phyloP scores from a whole-genome alignment of 805 yeast species.

The Maudiozyma saulgeensis region DNA sequence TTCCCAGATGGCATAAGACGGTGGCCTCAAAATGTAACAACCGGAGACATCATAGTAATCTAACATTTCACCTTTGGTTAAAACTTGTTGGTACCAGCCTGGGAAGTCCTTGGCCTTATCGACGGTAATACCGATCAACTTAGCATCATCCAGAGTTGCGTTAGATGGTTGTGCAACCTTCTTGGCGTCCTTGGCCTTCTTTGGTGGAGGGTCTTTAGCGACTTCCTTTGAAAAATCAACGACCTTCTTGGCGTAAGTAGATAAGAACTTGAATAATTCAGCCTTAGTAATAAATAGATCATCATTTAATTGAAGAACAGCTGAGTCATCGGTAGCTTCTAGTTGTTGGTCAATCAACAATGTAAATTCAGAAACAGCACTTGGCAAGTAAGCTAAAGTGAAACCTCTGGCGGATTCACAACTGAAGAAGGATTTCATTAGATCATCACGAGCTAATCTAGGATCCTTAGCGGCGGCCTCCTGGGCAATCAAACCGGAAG shows the following conservation, averaged over 20 bases:
- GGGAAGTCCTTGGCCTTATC: conserved; percentile 89
- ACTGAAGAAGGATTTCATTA: conserved; percentile 47
- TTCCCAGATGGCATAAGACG: conserved; percentile 93
- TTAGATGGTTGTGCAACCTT: conserved; percentile 21
- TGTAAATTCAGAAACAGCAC: conserved; percentile 21
- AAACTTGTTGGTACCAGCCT: conserved; percentile 94
- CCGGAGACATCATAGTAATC: conserved; percentile 99
- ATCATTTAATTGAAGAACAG: conserved; percentile 23
- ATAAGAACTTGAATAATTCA: conserved; percentile 27
- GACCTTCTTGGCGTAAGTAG: conserved; percentile 32
- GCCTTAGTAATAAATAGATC: conserved; percentile 16
- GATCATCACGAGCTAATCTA: conserved; percentile 75
- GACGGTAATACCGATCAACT: conserved; percentile 90
- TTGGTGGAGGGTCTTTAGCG: conserved; percentile 5
- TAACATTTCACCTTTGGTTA: conserved; percentile 95
- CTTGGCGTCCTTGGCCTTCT: conserved; percentile 30
- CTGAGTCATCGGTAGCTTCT: conserved; percentile 32
- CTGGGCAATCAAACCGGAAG: conserved; percentile 53
- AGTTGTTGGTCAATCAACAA: conserved; percentile 25
- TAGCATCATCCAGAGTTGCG: conserved; percentile 71
- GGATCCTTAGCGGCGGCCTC: conserved; percentile 73
- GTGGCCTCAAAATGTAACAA: conserved; percentile 94
- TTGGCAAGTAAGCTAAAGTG: conserved; percentile 32
- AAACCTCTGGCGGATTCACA: conserved; percentile 25
- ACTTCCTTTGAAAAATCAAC: conserved; percentile 41